These are phyloP conservation scores for Cephalotrichum gorgonifer DNA, from an alignment of 2,329 filamentous ascomycete genomes.

Conservation along the genomic window DNA sequence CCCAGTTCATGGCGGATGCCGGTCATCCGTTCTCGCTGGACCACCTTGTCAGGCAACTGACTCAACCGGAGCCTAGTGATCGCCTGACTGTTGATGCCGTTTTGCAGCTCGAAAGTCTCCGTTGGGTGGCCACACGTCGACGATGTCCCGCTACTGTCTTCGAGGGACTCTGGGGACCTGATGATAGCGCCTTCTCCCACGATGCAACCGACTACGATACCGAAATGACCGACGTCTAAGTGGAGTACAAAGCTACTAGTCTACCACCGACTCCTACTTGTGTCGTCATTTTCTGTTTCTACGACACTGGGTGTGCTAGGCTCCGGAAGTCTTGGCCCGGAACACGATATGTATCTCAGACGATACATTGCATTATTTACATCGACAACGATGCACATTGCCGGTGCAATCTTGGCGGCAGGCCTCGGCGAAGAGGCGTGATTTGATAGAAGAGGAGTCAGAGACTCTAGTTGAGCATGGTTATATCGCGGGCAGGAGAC, in stretches of 20 bases:
- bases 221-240: conserved; percentile 49
- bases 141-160: conserved; percentile 88
- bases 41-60: conserved; percentile 78
- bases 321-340: no score
- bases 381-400: no score
- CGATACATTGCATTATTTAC: no score
- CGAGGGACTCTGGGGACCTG: conserved; percentile 91
- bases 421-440: no score
- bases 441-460: background rate
- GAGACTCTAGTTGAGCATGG: background rate
- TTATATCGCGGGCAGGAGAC: background rate
- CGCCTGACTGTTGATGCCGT: conserved; percentile 70
- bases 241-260: background rate
- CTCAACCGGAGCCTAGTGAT: conserved; percentile 59
- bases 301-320: no score
- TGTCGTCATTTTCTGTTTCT: no score
- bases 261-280: no score
- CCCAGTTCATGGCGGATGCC: conserved; percentile 79
- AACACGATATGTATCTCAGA: no score
- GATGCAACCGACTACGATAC: conserved; percentile 26
- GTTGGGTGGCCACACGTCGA: conserved; percentile 69
- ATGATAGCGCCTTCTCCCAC: conserved; percentile 29
- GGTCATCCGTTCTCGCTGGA: conserved; percentile 68
- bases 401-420: no score
- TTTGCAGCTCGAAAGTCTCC: conserved; percentile 60